Evolutionary conservation across 106 monocot species (phyloP), one percentile per base, ranked within the genome.

Genomic region (Dioscorea zingiberensis): DNA sequence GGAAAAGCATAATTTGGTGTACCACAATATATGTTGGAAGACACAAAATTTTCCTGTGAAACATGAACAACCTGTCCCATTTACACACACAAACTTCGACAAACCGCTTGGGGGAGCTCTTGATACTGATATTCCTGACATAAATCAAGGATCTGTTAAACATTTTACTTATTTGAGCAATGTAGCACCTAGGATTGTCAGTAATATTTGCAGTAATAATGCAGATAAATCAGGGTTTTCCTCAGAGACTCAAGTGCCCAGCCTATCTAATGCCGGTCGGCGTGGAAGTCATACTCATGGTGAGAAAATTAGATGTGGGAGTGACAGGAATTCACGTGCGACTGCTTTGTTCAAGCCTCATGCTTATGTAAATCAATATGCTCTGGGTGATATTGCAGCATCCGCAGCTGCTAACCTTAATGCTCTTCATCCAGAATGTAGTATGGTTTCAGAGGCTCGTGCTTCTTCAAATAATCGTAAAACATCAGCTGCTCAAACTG

Each of bases 331-430:
- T 12, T 54, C 59, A 65, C 27, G 17, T 65, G 13, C 21, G 27
- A 38, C 48, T 22, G 24, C 59, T 55, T 27, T 25, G 16, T 95
- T 88, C 64, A 87, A 79, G 66, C 90, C 76, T 60, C 77, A 81
- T 8, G 71, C 80, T 58, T 91, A 95, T 68, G n/a, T 73, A 21
- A 95, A 95, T 74, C 85, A 78, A 32, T 95, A 95, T 65, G 61
- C 74, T 63, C 83, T 77, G 48, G 94, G 94, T 38, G 85, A 88
- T 57, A 44, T 95, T 74, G 87, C 94, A 64, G 94, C 94, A 71
- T 83, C 85, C 51, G 84, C 90, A 21, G 94, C 94, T 65, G 91
- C 87, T 19, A 83, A 74, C 66, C 73, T 87, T 28, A 80, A 84
- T 69, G 55, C 71, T 80, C 72, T 86, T 72, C 63, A 64, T 60